Base-by-base conservation (phyloP, 371 early-diverging fungal genomes). In the Sporodiniella umbellata region DNA sequence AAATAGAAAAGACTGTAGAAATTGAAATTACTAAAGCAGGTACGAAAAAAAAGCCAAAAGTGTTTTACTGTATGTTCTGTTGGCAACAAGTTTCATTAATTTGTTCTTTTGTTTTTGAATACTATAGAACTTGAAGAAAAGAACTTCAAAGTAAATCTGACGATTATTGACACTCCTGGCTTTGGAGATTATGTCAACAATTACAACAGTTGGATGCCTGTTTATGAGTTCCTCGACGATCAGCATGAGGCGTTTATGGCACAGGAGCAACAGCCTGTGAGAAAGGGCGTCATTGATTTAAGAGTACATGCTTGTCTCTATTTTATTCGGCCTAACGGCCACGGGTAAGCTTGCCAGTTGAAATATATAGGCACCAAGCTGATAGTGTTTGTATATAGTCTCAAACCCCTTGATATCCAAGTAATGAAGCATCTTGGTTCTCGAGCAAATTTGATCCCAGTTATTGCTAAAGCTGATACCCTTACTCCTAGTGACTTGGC, bases 161-260 rank as follows among this genome's bases (percentile, higher is more conserved):
- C 88, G 40, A 87, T 96, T 30, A 84, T 92, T 55, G 93, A 92
- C 62, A 90, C 91, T 17, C 90, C 90, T 37, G 93, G 93, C 26
- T 92, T 92, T 62, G 93, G 93, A 45, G 93, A 92, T 71, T 92
- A 87, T 64, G 77, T 82, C 60, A 74, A 83, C 68, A 77, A 87
- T 68, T 57, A 74, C 57, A 73, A 83, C 50, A 83, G 81, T 55
- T 84, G 85, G 84, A 75, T 81, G 47, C 81, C 87, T 48, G 70
- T 85, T 54, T 70, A 86, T 53, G 78, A 85, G 33, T 82, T 94
- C 68, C 83, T 98, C 48, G 93, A 96, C 64, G 92, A 93, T 57
- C 96, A 95, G 72, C 93, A 94, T 78, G 92, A 89, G 62, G 81
- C 76, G 43, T 91, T 89, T 62, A 85, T 96, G 83, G 81, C 84